Conservation (phyloP, 768 basidiomycete species). For the Tremella yokohamensis region DNA sequence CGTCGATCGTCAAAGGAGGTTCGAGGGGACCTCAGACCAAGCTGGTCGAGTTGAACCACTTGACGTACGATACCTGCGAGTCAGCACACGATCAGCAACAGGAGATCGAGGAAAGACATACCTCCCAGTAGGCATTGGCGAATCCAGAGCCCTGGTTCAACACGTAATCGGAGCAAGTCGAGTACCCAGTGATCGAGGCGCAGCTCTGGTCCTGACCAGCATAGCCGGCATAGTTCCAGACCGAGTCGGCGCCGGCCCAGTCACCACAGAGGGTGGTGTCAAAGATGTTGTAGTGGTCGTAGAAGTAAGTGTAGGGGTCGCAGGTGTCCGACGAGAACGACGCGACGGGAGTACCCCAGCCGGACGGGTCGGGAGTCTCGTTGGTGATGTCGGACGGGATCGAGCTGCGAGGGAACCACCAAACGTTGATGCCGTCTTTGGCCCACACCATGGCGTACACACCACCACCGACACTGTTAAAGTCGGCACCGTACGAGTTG, state of each 20-base stretch:
- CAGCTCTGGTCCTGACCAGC: conserved; percentile 80
- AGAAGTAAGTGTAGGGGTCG: conserved; percentile 74
- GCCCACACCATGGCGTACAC: conserved; percentile 87
- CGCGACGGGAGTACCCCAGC: conserved; percentile 75
- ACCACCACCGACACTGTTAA: conserved; percentile 80
- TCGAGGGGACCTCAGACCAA: conserved; percentile 26
- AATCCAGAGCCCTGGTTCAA: conserved; percentile 59
- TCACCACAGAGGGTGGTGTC: conserved; percentile 60
- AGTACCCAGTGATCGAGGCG: conserved; percentile 72
- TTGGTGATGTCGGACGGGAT: conserved; percentile 73
- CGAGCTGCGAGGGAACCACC: conserved; percentile 69
- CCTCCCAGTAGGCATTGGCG: conserved; percentile 48
- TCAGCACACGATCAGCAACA: neutral
- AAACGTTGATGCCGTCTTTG: conserved; percentile 68
- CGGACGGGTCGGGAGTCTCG: conserved; percentile 68
- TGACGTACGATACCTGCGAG: conserved; percentile 43
- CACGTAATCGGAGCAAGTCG: conserved; percentile 76
- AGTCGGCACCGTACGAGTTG: conserved; percentile 75
- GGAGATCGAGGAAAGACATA: conserved; percentile 11
- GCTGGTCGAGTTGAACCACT: conserved; percentile 50
- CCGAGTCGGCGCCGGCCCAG: conserved; percentile 68
- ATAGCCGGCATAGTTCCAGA: conserved; percentile 75
- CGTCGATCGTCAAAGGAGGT: conserved; percentile 8
- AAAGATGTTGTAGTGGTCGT: conserved; percentile 64
- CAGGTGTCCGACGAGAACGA: conserved; percentile 73